phyloP scores from a whole-genome alignment of 768 basidiomycete species.

The Tubosaeta sp. region DNA sequence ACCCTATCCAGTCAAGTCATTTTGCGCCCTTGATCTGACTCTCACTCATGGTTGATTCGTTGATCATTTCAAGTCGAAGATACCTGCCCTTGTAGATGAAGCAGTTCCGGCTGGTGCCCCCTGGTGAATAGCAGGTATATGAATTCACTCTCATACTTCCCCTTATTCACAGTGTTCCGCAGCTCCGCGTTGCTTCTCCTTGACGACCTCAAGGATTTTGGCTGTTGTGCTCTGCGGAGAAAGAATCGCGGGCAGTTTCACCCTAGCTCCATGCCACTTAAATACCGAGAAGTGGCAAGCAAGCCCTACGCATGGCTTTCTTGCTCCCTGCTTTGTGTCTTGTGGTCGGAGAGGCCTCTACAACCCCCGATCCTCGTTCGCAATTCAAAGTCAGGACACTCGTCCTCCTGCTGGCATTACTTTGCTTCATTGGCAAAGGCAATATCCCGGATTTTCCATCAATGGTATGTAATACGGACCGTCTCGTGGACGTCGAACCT shows the following conservation, averaged over 20 bases:
- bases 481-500: conserved; percentile 8
- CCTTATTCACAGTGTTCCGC: conserved; percentile 16
- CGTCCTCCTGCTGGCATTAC: conserved; percentile 15
- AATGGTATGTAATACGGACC: conserved; percentile 11
- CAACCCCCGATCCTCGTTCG: conserved; percentile 28
- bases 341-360: conserved; percentile 18
- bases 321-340: conserved; percentile 20
- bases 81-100: neutral
- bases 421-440: conserved; percentile 10
- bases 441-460: conserved; percentile 13
- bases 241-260: conserved; percentile 14
- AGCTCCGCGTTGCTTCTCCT: conserved; percentile 20
- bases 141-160: conserved; percentile 8
- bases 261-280: conserved; percentile 23
- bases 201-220: conserved; percentile 16
- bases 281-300: conserved; percentile 19
- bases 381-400: conserved; percentile 25
- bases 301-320: conserved; percentile 20
- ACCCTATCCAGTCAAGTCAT: neutral
- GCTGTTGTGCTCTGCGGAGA: conserved; percentile 16
- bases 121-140: conserved; percentile 6
- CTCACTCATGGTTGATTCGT: neutral
- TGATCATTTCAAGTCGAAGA: neutral
- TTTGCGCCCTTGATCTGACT: neutral
- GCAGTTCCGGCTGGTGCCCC: neutral